Base-by-base conservation (phyloP, 2,329 filamentous ascomycete genomes). In the Colletotrichum sp. region DNA sequence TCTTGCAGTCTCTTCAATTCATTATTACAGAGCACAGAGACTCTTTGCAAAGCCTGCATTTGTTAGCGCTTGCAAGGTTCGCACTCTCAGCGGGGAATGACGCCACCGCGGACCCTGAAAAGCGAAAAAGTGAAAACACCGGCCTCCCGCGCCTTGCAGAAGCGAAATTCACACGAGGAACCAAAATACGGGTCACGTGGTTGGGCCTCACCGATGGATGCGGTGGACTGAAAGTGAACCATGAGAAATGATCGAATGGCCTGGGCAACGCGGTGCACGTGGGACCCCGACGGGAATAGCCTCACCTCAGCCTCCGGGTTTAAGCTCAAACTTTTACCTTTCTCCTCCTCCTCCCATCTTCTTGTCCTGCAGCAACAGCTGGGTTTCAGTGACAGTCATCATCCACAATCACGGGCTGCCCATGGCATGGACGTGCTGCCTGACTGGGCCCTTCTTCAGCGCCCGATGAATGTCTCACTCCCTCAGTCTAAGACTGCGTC, bases 41-140 rank as follows among this genome's bases (percentile, higher is more conserved):
- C n/a, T 21, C 43, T 7, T 21, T 52, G 43, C 43, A 52, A 52
- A 21, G 43, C n/a, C 43, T 52, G 43, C 43, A 52, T 13, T 13
- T 21, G 43, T 52, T 52, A 52, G 43, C 43, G 43, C 43, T 52
- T 21, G 43, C 43, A 52, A 52, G 43, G 43, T 52, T 36, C 52
- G 21, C n/a, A 30, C 26, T 48, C n/a, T 18, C 36, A 15, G 55
- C 67, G 67, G 67, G 67, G 67, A 48, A 70, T 70, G 67, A 70
- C 67, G 55, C 67, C 67, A 70, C 67, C 65, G 55, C 59, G n/a
- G 67, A 61, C 67, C 67, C 67, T 70, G 55, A 26, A 60, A 21
- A 34, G 28, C 43, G 26, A 48, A 67, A 67, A 15, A 67, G 43
- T 21, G 43, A 52, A 39, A 28, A 39, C 64, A 52, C n/a, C 36